Base-by-base conservation (phyloP, 208 protist genomes). In the Trypanosoma congolense region DNA sequence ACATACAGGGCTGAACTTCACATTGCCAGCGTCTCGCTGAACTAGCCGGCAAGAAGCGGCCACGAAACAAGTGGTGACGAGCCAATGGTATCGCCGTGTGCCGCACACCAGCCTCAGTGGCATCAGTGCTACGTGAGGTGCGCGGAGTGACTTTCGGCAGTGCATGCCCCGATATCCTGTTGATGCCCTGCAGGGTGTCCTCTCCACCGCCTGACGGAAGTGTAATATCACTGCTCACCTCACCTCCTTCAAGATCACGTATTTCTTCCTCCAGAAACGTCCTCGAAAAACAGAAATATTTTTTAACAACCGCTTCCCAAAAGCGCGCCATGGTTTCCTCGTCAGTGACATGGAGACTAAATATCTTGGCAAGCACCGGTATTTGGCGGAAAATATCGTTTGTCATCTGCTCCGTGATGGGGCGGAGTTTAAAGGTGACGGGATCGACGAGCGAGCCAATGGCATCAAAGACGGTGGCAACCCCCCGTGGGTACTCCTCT, bases 261-360 rank as follows among this genome's bases (percentile, higher is more conserved):
- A 87, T 61, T 30, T 90, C 80, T 30, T 88, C 79, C 56, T 90
- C 82, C 6, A 90, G 62, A 56, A 90, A 90, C 3, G 87, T 90
- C 24, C 80, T 70, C 2, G 86, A 75, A 40, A 90, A 90, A 73
- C 80, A 93, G 54, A 90, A 90, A 64, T 90, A 87, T 61, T 87
- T 87, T 43, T 76, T 77, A 43, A 88, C 82, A 4, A 90, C 80
- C 16, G 77, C 80, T 56, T 90, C 77, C 83, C 87, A 93, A 44
- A 93, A 90, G 26, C 24, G 59, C 30, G 58, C 55, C 47, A 68
- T 72, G 33, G 83, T 83, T 48, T 82, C 77, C 38, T 52, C 70
- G 56, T 83, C 69, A 40, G 73, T 70, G 18, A 90, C 87, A 51
- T 65, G 52, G 3, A 65, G 42, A 53, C 65, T 65, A 44, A 87